Evolutionary conservation across 2,329 filamentous ascomycete genomes (phyloP).

Genomic region (Tolypocladium nubicola): DNA sequence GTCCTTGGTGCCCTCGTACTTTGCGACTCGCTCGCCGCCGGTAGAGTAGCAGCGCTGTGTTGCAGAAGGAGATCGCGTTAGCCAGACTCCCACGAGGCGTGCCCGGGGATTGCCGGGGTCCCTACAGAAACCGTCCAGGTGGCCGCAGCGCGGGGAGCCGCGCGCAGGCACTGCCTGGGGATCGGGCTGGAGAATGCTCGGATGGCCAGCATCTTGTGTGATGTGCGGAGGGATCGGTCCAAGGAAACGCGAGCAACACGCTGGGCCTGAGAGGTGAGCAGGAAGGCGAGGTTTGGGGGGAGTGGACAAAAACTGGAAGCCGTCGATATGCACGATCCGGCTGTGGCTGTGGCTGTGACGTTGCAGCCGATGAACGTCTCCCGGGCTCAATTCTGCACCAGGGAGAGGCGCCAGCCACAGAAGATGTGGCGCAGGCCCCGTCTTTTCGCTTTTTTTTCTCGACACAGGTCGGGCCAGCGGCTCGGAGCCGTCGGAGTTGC

Average conservation of each 20-base stretch:
- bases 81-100: not conserved
- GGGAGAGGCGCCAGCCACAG: conserved; percentile 7
- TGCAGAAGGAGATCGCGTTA: conserved; percentile 17
- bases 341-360: conserved; percentile 3
- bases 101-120: conserved; percentile 1
- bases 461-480: conserved; percentile 9
- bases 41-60: conserved; percentile 54
- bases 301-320: conserved; percentile 9
- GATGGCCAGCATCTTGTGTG: conserved; percentile 67
- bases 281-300: conserved; percentile 5
- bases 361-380: not conserved
- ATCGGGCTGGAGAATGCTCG: conserved; percentile 67
- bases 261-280: conserved; percentile 6
- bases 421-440: conserved; percentile 6
- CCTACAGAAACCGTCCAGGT: conserved; percentile 26
- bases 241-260: not conserved
- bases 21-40: conserved; percentile 64
- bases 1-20: conserved; percentile 87
- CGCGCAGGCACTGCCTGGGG: conserved; percentile 68
- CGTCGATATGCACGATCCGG: conserved; percentile 7
- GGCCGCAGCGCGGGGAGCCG: conserved; percentile 46
- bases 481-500: conserved; percentile 21
- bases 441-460: conserved; percentile 6
- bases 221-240: conserved; percentile 5
- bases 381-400: not conserved